These are phyloP conservation scores for Hericium coralloides DNA, from an alignment of 768 basidiomycete species.

Conservation along the genomic window DNA sequence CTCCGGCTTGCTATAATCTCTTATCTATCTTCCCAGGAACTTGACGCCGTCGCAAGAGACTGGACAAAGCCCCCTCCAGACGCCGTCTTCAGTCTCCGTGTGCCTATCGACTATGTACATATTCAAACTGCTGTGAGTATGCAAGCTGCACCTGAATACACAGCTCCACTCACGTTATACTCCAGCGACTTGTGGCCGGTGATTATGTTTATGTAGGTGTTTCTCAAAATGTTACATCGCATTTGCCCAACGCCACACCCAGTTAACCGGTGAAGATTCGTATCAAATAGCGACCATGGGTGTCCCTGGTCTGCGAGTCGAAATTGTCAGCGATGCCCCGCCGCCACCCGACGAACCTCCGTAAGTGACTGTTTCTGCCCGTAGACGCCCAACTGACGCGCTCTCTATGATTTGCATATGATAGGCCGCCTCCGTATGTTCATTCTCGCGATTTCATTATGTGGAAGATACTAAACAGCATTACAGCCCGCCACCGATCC, in stretches of 20 bases:
- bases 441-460: background rate
- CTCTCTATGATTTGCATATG: background rate
- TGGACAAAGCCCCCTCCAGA: slow-evolving; percentile 86
- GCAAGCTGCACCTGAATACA: too few species aligned
- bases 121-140: slow-evolving; percentile 69
- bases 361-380: slow-evolving; percentile 34
- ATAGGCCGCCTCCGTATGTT: slow-evolving; percentile 45
- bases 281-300: slow-evolving; percentile 85
- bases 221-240: background rate
- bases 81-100: slow-evolving; percentile 63
- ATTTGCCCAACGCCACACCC: slow-evolving; percentile 1
- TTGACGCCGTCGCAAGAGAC: slow-evolving; percentile 70
- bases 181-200: slow-evolving; percentile 67
- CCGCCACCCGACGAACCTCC: slow-evolving; percentile 80
- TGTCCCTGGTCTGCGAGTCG: slow-evolving; percentile 73
- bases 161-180: background rate
- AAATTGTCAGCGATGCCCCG: slow-evolving; percentile 79
- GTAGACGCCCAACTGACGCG: background rate
- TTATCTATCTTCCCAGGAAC: slow-evolving; percentile 42
- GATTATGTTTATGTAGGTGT: slow-evolving; percentile 72
- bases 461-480: background rate
- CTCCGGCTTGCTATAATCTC: background rate
- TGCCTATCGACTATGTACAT: slow-evolving; percentile 84
- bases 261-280: slow-evolving; percentile 82
- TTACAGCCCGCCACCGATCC: slow-evolving; percentile 54